phyloP scores from a whole-genome alignment of 2,329 filamentous ascomycete genomes.

The Escovopsis sp. region DNA sequence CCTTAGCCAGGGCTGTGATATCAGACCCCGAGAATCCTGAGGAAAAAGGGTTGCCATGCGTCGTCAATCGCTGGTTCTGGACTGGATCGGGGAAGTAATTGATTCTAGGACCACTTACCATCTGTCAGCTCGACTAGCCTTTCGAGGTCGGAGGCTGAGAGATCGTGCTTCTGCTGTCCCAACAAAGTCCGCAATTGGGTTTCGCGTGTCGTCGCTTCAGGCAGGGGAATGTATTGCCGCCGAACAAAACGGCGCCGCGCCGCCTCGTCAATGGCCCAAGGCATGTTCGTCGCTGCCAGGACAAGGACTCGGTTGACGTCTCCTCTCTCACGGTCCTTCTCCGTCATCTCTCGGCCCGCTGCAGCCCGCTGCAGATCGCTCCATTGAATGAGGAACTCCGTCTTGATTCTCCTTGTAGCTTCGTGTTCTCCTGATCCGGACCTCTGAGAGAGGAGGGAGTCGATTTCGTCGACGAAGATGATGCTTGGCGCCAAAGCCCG shows the following conservation, averaged over 20 bases:
- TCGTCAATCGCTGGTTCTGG: not conserved
- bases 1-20: slow-evolving; percentile 91
- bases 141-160: slow-evolving; percentile 58
- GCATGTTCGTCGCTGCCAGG: slow-evolving; percentile 85
- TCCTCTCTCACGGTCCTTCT: slow-evolving; percentile 54
- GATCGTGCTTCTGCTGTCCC: slow-evolving; percentile 72
- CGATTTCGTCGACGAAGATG: slow-evolving; percentile 97
- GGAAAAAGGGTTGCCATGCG: not conserved
- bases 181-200: slow-evolving; percentile 67
- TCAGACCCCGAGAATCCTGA: slow-evolving; percentile 94
- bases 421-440: slow-evolving; percentile 81
- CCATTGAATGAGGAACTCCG: slow-evolving; percentile 96
- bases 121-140: slow-evolving; percentile 68
- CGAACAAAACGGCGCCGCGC: slow-evolving; percentile 81
- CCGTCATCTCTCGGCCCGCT: slow-evolving; percentile 60
- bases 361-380: slow-evolving; percentile 85
- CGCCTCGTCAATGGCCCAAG: slow-evolving; percentile 96
- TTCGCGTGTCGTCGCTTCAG: slow-evolving; percentile 68
- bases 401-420: slow-evolving; percentile 86
- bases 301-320: slow-evolving; percentile 85
- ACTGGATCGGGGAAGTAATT: not conserved
- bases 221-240: slow-evolving; percentile 89
- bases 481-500: slow-evolving; percentile 84
- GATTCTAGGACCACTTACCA: slow-evolving; percentile 36
- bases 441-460: slow-evolving; percentile 75